These are phyloP conservation scores for Lentinula detonsa DNA, from an alignment of 768 basidiomycete species.

Conservation along the genomic window DNA sequence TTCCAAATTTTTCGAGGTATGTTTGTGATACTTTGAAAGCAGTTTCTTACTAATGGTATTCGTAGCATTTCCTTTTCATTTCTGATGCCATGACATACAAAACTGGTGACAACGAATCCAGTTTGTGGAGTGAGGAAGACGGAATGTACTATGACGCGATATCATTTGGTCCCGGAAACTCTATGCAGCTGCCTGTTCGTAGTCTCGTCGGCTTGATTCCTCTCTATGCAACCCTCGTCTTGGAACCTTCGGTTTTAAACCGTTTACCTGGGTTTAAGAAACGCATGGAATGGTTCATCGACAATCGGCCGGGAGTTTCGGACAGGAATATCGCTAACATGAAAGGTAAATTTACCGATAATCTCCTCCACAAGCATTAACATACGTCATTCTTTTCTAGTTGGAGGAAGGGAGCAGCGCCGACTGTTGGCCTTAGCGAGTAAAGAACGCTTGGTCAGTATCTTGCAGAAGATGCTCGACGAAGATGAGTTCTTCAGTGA, in stretches of 20 bases:
- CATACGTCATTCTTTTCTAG: constrained; percentile 15
- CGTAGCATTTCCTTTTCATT: constrained; percentile 94
- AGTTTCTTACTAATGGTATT: not conserved
- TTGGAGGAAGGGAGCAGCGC: constrained; percentile 75
- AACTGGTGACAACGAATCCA: constrained; percentile 68
- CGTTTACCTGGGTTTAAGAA: constrained; percentile 98
- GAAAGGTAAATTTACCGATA: constrained; percentile 39
- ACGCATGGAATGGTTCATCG: constrained; percentile 97
- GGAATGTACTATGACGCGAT: constrained; percentile 99
- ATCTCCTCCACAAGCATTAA: constrained; percentile 18
- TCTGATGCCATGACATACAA: constrained; percentile 97
- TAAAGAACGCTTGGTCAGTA: constrained; percentile 83
- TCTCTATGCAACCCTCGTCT: constrained; percentile 88
- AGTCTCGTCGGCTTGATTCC: constrained; percentile 98
- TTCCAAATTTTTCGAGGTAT: constrained; percentile 91
- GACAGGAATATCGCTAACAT: constrained; percentile 95
- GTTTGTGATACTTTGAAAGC: constrained; percentile 2
- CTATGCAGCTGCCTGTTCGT: constrained; percentile 89
- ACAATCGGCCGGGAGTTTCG: constrained; percentile 85
- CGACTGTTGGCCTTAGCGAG: constrained; percentile 84
- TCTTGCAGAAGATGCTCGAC: constrained; percentile 95
- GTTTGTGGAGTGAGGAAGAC: constrained; percentile 94
- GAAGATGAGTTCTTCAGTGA: constrained; percentile 96
- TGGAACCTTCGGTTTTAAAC: constrained; percentile 86
- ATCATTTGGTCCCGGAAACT: constrained; percentile 72